These are phyloP conservation scores for Carex kokanica DNA, from an alignment of 176 grass and related monocot species.

Conservation along the genomic window DNA sequence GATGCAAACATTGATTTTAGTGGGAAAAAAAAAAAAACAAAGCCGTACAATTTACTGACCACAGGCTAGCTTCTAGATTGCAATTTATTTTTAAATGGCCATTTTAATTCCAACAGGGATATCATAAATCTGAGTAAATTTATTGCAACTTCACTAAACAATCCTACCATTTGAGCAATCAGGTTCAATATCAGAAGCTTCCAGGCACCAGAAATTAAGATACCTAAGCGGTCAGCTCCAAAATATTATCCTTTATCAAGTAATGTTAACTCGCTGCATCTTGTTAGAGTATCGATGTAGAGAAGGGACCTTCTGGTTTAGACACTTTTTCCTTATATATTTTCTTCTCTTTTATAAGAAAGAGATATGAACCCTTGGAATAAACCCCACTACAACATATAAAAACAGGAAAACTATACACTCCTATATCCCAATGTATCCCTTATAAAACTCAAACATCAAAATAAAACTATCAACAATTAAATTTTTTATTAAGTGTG, in stretches of 20 bases:
- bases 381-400: background rate
- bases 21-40: background rate
- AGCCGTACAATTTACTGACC: background rate
- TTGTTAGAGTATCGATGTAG: background rate
- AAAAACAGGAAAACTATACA: background rate
- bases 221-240: background rate
- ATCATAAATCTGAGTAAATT: constrained; percentile 15
- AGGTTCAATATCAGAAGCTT: background rate
- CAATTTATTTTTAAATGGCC: background rate
- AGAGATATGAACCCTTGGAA: background rate
- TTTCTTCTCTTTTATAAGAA: too few species aligned
- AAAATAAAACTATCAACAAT: constrained; percentile 7
- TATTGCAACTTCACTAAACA: background rate
- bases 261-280: background rate
- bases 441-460: background rate
- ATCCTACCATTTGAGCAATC: background rate
- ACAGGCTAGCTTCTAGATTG: background rate
- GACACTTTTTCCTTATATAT: background rate
- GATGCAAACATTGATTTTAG: background rate
- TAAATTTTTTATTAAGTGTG: background rate
- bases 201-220: background rate
- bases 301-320: background rate
- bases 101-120: background rate
- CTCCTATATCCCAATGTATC: background rate
- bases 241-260: background rate